phyloP scores from a whole-genome alignment of 441 rosid species.

The Eutrema salsugineum region DNA sequence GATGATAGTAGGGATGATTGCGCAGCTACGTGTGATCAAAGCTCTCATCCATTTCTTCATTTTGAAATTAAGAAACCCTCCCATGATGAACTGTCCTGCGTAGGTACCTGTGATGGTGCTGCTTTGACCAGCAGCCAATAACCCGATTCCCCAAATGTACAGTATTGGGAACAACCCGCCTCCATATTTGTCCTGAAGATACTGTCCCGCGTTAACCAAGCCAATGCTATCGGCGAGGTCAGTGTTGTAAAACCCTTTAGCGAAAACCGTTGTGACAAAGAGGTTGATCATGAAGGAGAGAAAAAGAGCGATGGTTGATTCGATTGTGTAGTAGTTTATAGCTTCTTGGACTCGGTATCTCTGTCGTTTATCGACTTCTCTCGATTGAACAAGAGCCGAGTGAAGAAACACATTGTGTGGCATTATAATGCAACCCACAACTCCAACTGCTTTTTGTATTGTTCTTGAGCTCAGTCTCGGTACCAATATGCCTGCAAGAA shows the following conservation, averaged over 20 bases:
- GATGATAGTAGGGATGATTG: conserved; percentile 73
- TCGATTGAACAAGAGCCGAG: conserved; percentile 91
- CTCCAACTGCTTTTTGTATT: conserved; percentile 85
- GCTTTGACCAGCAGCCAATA: conserved; percentile 93
- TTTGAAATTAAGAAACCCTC: conserved; percentile 76
- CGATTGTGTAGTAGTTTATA: conserved; percentile 77
- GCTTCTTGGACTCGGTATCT: conserved; percentile 78
- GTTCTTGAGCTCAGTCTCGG: conserved; percentile 85
- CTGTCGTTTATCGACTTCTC: conserved; percentile 63
- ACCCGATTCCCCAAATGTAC: conserved; percentile 88
- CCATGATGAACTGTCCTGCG: conserved; percentile 96
- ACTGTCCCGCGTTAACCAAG: conserved; percentile 71
- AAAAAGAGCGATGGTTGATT: conserved; percentile 63
- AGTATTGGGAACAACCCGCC: conserved; percentile 78
- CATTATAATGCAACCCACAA: conserved; percentile 93
- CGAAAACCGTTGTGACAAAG: conserved; percentile 83
- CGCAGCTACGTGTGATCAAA: conserved; percentile 84
- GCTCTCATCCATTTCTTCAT: conserved; percentile 93
- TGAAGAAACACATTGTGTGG: conserved; percentile 94
- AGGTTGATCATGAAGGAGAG: conserved; percentile 82
- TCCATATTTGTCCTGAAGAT: conserved; percentile 80
- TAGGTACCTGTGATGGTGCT: conserved; percentile 93
- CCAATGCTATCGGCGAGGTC: conserved; percentile 67
- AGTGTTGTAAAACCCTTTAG: conserved; percentile 86
- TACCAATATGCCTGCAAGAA: conserved; percentile 60